phyloP scores from a whole-genome alignment of 192 early-diverging fungal genomes.

The Coemansia sp. region DNA sequence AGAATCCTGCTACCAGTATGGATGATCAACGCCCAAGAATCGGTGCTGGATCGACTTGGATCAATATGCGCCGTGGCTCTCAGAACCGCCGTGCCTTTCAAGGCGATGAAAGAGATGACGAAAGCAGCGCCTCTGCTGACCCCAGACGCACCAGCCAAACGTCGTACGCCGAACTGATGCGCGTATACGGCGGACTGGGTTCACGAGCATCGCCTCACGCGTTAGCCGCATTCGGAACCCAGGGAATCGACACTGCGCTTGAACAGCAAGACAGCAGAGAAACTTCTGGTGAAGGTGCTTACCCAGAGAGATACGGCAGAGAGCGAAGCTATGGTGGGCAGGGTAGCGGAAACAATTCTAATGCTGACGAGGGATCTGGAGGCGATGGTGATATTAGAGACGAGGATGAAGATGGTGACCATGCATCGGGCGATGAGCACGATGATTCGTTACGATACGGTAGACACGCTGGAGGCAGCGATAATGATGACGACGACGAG shows the following conservation, averaged over 20 bases:
- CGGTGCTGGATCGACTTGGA: slow-evolving; percentile 41
- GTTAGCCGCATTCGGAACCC: not conserved
- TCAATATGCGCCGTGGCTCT: slow-evolving; percentile 24
- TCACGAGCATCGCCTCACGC: not conserved
- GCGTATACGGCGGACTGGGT: slow-evolving; percentile 6
- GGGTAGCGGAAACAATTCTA: not conserved
- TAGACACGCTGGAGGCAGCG: slow-evolving; percentile 2
- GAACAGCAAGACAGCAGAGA: slow-evolving; percentile 5
- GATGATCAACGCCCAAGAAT: slow-evolving; percentile 23
- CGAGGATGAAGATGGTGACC: slow-evolving; percentile 10
- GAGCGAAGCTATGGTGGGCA: slow-evolving; percentile 5
- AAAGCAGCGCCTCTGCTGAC: not conserved
- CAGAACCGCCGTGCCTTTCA: not conserved
- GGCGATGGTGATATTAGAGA: not conserved
- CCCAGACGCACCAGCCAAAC: not conserved
- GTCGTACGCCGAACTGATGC: slow-evolving; percentile 9
- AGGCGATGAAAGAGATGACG: not conserved
- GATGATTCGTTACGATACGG: not conserved
- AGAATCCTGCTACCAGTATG: slow-evolving; percentile 8
- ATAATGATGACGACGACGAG: slow-evolving; percentile 7
- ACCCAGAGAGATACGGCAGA: slow-evolving; percentile 6
- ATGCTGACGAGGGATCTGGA: not conserved
- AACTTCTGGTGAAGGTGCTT: slow-evolving; percentile 2
- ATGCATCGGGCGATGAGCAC: not conserved
- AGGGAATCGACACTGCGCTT: not conserved